Evolutionary conservation across 2,329 filamentous ascomycete genomes (phyloP).

Genomic region (Dothideomycetes sp.): DNA sequence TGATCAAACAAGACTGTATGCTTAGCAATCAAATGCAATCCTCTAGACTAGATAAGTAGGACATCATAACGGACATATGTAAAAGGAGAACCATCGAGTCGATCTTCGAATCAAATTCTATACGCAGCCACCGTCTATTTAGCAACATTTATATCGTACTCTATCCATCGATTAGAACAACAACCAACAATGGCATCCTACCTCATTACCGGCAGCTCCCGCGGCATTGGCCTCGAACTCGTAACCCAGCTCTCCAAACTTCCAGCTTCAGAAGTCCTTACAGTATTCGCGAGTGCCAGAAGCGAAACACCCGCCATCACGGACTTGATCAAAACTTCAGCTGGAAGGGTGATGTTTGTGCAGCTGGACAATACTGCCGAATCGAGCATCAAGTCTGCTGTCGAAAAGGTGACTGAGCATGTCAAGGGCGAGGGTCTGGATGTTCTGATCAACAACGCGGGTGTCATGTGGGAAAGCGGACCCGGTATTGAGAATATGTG

Average conservation of each 20-base stretch:
- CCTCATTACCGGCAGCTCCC: constrained; percentile 24
- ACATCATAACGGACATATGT: too few species aligned
- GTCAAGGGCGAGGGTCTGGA: constrained; percentile 32
- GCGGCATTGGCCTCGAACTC: constrained; percentile 26
- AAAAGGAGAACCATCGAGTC: too few species aligned
- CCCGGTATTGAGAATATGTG: constrained; percentile 9
- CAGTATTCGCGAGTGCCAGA: constrained; percentile 30
- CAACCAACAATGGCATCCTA: constrained; percentile 19
- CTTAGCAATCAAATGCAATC: too few species aligned
- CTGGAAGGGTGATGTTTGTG: constrained; percentile 26
- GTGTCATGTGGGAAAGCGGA: constrained; percentile 14
- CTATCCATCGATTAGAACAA: too few species aligned
- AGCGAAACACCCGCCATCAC: constrained; percentile 24
- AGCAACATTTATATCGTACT: too few species aligned
- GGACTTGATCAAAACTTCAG: constrained; percentile 23
- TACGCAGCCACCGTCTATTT: too few species aligned
- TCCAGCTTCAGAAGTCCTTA: constrained; percentile 22
- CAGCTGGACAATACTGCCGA: constrained; percentile 21
- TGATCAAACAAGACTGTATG: too few species aligned
- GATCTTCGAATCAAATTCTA: too few species aligned
- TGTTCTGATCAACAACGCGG: constrained; percentile 37
- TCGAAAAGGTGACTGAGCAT: constrained; percentile 19
- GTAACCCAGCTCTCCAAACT: constrained; percentile 20
- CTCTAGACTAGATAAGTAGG: too few species aligned
- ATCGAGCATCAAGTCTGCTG: constrained; percentile 28